Evolutionary conservation across 495 filamentous ascomycete species (phyloP).

Genomic region (Penicillium bialowiezense): DNA sequence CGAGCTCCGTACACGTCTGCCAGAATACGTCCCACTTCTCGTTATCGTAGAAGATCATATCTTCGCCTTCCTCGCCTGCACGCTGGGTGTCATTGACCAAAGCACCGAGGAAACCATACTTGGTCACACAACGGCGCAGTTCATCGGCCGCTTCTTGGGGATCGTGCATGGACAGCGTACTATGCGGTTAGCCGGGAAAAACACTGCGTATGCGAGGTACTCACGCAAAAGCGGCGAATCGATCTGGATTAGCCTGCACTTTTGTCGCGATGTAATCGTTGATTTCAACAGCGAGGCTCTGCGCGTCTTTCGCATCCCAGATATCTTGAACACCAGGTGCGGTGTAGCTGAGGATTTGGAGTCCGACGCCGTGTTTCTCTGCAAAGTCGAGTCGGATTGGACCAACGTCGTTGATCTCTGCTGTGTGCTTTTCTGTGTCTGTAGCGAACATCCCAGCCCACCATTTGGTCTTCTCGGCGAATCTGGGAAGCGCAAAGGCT

Average conservation of each 20-base stretch:
- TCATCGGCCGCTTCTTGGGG: conserved; percentile 53
- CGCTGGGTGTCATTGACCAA: conserved; percentile 59
- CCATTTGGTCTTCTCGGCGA: conserved; percentile 46
- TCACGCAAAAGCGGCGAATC: conserved; percentile 57
- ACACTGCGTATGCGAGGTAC: conserved; percentile 3
- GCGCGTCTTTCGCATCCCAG: conserved; percentile 43
- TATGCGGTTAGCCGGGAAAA: conserved; percentile 4
- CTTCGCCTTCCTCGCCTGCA: conserved; percentile 47
- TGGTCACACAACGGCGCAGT: conserved; percentile 51
- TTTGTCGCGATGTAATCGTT: conserved; percentile 58
- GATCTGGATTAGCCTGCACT: conserved; percentile 47
- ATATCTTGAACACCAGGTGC: conserved; percentile 60
- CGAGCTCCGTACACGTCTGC: conserved; percentile 52
- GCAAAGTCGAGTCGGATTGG: conserved; percentile 48
- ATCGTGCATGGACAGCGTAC: conserved; percentile 53
- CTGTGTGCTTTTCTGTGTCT: conserved; percentile 38
- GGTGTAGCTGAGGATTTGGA: conserved; percentile 56
- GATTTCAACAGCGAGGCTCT: conserved; percentile 44
- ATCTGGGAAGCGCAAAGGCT: conserved; percentile 48
- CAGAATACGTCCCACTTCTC: conserved; percentile 57
- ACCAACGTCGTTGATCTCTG: conserved; percentile 50
- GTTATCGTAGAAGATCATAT: conserved; percentile 59
- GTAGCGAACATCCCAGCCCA: conserved; percentile 46
- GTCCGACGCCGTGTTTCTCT: conserved; percentile 58
- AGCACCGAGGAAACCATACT: conserved; percentile 56